phyloP scores from a whole-genome alignment of 108 stramenopile species.

The Cyclotella kingstonii region DNA sequence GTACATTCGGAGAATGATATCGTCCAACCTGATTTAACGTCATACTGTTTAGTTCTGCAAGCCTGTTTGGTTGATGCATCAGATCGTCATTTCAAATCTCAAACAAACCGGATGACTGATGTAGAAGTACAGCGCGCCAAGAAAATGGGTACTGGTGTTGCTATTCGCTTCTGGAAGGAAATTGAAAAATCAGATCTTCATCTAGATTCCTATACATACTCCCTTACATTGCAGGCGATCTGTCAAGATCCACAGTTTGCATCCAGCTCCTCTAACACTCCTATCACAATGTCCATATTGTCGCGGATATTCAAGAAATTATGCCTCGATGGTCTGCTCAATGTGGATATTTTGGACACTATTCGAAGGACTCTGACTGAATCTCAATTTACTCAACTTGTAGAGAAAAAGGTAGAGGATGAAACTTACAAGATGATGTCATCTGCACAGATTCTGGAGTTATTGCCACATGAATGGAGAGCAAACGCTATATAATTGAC shows the following conservation, averaged over 20 bases:
- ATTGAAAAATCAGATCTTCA: not conserved
- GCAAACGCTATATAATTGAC: too few species aligned
- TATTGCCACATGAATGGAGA: too few species aligned
- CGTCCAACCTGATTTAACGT: not conserved
- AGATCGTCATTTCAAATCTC: not conserved
- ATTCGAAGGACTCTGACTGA: constrained; percentile 12
- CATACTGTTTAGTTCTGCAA: constrained; percentile 10
- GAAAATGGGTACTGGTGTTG: constrained; percentile 29
- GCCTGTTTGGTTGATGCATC: constrained; percentile 15
- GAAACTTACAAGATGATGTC: too few species aligned
- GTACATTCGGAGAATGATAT: not conserved
- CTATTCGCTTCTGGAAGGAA: constrained; percentile 20
- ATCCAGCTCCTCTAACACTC: not conserved
- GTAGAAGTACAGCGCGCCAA: constrained; percentile 1
- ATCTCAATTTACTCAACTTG: constrained; percentile 13
- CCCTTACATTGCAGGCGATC: constrained; percentile 8
- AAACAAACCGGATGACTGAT: not conserved
- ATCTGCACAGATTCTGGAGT: too few species aligned
- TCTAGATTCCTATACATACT: constrained; percentile 19
- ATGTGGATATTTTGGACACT: constrained; percentile 5
- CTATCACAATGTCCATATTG: constrained; percentile 1
- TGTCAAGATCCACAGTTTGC: constrained; percentile 25
- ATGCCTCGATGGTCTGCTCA: constrained; percentile 28
- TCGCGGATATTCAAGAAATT: constrained; percentile 14
- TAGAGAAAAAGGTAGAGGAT: constrained; percentile 2